Base-by-base conservation (phyloP, 2,329 filamentous ascomycete species). In the Venturia oleaginea region DNA sequence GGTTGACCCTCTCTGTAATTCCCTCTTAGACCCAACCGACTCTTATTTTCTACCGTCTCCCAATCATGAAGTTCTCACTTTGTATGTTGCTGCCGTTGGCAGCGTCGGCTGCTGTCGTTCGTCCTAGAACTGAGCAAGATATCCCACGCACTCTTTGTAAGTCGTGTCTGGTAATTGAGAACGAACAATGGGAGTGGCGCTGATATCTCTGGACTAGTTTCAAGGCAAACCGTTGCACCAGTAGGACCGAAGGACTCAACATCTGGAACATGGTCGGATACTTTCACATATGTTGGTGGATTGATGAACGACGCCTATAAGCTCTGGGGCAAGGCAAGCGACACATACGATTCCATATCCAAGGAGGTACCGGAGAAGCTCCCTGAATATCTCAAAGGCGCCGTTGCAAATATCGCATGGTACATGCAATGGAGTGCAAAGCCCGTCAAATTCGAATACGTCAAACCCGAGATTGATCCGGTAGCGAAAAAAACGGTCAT, bases 341-440 rank as follows among this genome's bases (percentile, higher is more conserved):
- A 60, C 5, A 60, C 34, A 10, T 60, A 60, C 40, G 24, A 60
- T 24, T 11, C 34, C 40, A 42, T 60, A 4, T 10, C 34, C 15
- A 43, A 40, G 32, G 40, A 60, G 34, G 37, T 60, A 4, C 40
- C 59, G 3, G 59, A 43, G 22, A 60, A 27, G 22, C 40, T 60
- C 15, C 59, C 59, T 1, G 59, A 43, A 40, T 43, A 40, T 15
- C 37, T 60, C 34, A 40, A 60, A n/a, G n/a, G 22, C n/a, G 34
- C 37, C 15, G 19, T 60, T 5, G n/a, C 15, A 24, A 60, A 42
- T 19, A 19, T 60, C 22, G n/a, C 59, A 2, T 60, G 59, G 59
- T 60, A 60, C 59, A 60, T 60, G 59, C 40, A 40, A 40, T 60
- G 59, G 59, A 40, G 37, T 10, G 59, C 59, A 17, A 60, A 60